Evolutionary conservation across 495 filamentous ascomycete genomes (phyloP).

Genomic region (Clavariopsis aquatica): DNA sequence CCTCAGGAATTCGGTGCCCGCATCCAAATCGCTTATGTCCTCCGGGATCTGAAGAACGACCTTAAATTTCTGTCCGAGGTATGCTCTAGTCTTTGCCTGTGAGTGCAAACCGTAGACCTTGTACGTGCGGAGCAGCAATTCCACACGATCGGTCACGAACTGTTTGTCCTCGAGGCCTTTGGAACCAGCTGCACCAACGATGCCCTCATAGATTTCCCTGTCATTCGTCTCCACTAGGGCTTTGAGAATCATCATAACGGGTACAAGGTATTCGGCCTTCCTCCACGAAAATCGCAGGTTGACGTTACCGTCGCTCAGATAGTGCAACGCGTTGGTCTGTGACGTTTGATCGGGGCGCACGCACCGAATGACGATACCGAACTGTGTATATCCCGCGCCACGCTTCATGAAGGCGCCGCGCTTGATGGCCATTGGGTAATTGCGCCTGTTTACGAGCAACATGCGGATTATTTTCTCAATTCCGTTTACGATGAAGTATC

Average conservation of each 20-base stretch:
- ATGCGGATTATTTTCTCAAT: conserved; percentile 95
- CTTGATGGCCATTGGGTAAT: conserved; percentile 91
- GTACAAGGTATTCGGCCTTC: conserved; percentile 92
- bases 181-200: conserved; percentile 72
- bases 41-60: conserved; percentile 77
- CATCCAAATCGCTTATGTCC: conserved; percentile 81
- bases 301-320: conserved; percentile 90
- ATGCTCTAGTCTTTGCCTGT: conserved; percentile 72
- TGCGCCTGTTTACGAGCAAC: conserved; percentile 82
- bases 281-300: conserved; percentile 98
- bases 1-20: conserved; percentile 83
- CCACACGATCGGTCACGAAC: conserved; percentile 91
- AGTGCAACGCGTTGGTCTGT: conserved; percentile 95
- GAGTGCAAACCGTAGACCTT: conserved; percentile 82
- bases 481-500: conserved; percentile 94
- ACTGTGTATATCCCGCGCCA: conserved; percentile 82
- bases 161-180: conserved; percentile 76
- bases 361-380: conserved; percentile 85
- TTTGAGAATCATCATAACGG: conserved; percentile 94
- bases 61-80: conserved; percentile 85
- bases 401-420: conserved; percentile 84
- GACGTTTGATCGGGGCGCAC: conserved; percentile 95
- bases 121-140: conserved; percentile 88
- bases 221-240: conserved; percentile 95
- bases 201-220: conserved; percentile 87